A percentile compares a stretch with the other conserved stretches of the same genome.
These are phyloP conservation scores for Phytopythium vexans DNA, from an alignment of 352 stramenopile genomes.

Conservation along the genomic window DNA sequence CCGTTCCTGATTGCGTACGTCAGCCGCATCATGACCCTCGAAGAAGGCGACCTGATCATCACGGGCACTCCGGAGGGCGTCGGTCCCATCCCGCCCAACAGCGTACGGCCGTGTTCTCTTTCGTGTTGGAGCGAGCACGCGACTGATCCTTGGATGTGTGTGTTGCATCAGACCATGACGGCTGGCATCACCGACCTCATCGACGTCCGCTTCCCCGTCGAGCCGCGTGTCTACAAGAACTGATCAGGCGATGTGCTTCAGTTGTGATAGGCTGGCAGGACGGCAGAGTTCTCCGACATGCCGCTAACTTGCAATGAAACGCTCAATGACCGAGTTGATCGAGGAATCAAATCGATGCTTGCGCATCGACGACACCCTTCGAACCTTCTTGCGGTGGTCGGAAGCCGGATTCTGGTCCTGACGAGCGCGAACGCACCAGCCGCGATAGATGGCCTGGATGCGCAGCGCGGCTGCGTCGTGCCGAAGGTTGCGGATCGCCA, in stretches of 20 bases:
- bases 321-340: conserved; percentile 22
- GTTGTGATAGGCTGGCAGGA: too few relatives aligned
- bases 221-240: conserved; percentile 51
- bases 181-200: conserved; percentile 70
- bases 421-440: conserved; percentile 49
- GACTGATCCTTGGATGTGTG: conserved; percentile 4
- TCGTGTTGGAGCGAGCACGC: neutral
- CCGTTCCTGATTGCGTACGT: conserved; percentile 75
- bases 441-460: conserved; percentile 70
- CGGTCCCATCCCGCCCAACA: conserved; percentile 52
- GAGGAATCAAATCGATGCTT: conserved; percentile 23
- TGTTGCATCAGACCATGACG: conserved; percentile 47
- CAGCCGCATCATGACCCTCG: conserved; percentile 81
- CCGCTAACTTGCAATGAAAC: conserved; percentile 13
- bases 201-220: conserved; percentile 63
- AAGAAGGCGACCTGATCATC: conserved; percentile 84
- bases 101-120: conserved; percentile 27
- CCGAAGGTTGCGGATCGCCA: conserved; percentile 56
- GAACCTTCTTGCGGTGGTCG: conserved; percentile 16
- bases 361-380: conserved; percentile 26
- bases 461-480: conserved; percentile 69
- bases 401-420: conserved; percentile 5
- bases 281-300: neutral
- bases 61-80: conserved; percentile 82
- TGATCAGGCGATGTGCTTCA: conserved; percentile 4